Percentiles rank a stretch among this genome's conserved stretches.
Conservation (phyloP, 2,329 filamentous ascomycete genomes). For the Ascochyta lentis region DNA sequence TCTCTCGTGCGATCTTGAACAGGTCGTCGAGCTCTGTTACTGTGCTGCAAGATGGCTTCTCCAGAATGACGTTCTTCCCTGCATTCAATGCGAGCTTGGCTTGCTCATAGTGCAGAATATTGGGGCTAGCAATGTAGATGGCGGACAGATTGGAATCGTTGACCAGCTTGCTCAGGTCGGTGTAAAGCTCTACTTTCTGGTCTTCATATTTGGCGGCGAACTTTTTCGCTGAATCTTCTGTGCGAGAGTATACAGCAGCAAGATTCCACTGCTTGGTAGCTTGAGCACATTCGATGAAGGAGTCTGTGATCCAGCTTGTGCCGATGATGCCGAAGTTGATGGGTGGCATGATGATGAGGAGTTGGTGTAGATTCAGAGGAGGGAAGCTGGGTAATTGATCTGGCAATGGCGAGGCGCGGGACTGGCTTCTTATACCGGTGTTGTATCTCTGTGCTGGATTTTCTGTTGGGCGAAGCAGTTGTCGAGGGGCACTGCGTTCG, state of each 20-base stretch:
- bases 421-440: slow-evolving; percentile 3
- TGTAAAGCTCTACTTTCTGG: slow-evolving; percentile 47
- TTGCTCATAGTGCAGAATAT: slow-evolving; percentile 56
- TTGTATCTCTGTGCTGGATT: neutral
- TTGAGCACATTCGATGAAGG: slow-evolving; percentile 54
- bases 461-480: slow-evolving; percentile 11
- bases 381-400: neutral
- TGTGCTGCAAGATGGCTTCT: slow-evolving; percentile 57
- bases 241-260: slow-evolving; percentile 56
- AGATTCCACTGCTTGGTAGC: slow-evolving; percentile 54
- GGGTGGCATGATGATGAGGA: slow-evolving; percentile 23
- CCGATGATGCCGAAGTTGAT: slow-evolving; percentile 57
- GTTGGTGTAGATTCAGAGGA: neutral
- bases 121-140: slow-evolving; percentile 59
- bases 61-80: slow-evolving; percentile 58
- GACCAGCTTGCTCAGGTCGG: slow-evolving; percentile 49
- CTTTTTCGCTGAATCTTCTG: slow-evolving; percentile 49
- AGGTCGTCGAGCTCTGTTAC: slow-evolving; percentile 52
- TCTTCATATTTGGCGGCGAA: slow-evolving; percentile 53
- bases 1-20: slow-evolving; percentile 50
- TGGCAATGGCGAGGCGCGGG: neutral
- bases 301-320: slow-evolving; percentile 59
- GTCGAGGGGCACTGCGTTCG: slow-evolving; percentile 4
- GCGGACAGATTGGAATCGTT: slow-evolving; percentile 49
- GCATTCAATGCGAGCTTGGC: slow-evolving; percentile 52